Base-by-base conservation (phyloP, 177 flowering plant genomes). In the Vitis hybrid region DNA sequence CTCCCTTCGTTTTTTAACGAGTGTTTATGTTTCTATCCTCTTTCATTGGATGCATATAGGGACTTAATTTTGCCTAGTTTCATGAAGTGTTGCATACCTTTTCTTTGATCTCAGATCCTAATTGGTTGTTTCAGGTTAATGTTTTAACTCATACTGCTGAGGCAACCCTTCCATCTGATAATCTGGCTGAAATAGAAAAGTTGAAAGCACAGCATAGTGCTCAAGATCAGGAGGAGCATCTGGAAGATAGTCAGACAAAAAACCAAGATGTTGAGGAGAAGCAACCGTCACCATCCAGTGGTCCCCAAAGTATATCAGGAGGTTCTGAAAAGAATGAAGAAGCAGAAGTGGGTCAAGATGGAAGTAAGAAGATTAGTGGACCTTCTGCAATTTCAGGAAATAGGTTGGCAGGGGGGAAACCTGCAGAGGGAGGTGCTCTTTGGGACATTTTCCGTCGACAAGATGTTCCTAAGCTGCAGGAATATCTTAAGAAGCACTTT, bases 361-460 rank as follows among this genome's bases (percentile, higher is more conserved):
- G 2, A 13, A 19, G 13, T 15, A 22, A 3, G 2, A 64, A 66
- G 69, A 39, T 15, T 52, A 66, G 13, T 52, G 62, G 51, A 19
- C 22, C 51, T 18, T 29, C 16, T 59, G 5, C 19, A 29, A 56
- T 10, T 16, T 60, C 62, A 39, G 74, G 60, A 62, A 48, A 53
- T 8, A 29, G 12, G 45, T 39, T 67, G 14, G 77, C 59, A 6
- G 69, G 19, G 13, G n/a, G 31, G 18, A 80, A 80, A 65, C 29
- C 12, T 13, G 48, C 62, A 9, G 80, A 77, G 9, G 81, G 81
- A 39, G 85, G 85, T 70, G 86, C 85, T 62, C 57, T 81, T 1
- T 84, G 86, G 86, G 85, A 82, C 56, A 82, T 84, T 52, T 84
- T 84, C 49, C 77, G 87, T 11, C 72, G 84, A 68, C 31, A 80